Evolutionary conservation across 2,329 filamentous ascomycete species (phyloP), one percentile per base, ranked within the genome.

Genomic region (Amylocarpus encephaloides): DNA sequence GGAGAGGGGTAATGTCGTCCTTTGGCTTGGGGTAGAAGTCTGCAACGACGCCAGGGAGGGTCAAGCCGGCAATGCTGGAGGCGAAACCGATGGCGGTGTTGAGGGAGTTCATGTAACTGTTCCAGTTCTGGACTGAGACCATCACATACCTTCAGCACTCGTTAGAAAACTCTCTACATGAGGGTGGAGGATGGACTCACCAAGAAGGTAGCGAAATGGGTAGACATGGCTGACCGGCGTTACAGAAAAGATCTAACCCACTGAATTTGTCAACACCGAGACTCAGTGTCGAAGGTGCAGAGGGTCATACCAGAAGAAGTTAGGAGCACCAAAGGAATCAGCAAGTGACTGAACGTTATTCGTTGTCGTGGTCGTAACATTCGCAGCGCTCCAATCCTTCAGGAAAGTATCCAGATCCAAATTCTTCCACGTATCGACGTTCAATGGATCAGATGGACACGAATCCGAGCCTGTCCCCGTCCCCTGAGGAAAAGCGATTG

Each of bases 41-140:
- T 2, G 38, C 15, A 35, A 53, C 48, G 13, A 55, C 36, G 1
- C 22, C 48, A 7, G 50, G 50, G 6, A 55, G 22, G 10, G 19
- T 43, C 0, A 55, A 36, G 9, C 19, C 6, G 2, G 46, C 18
- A 15, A 55, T 55, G 5, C 32, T 49, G 1, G 48, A 48, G 12
- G 53, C 50, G 29, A 55, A 55, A 16, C n/a, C 15, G 15, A 55
- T 34, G 38, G 53, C 50, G 16, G 50, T 53, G 41, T 53, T 55
- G 5, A 55, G 2, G 2, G 50, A 48, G 39, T 55, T 55, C 50
- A 55, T 53, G 29, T 55, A 55, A n/a, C 48, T 51, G 32, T 55
- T 55, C 44, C 46, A 55, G 40, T 55, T 55, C 35, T 55, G 53
- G 40, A 55, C 46, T 10, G 53, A 47, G 2, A 55, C 53, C 26